A percentile compares a stretch with the other conserved stretches of the same genome.
These are phyloP conservation scores for Clavaria fumosa DNA, from an alignment of 768 basidiomycete genomes.

Conservation along the genomic window DNA sequence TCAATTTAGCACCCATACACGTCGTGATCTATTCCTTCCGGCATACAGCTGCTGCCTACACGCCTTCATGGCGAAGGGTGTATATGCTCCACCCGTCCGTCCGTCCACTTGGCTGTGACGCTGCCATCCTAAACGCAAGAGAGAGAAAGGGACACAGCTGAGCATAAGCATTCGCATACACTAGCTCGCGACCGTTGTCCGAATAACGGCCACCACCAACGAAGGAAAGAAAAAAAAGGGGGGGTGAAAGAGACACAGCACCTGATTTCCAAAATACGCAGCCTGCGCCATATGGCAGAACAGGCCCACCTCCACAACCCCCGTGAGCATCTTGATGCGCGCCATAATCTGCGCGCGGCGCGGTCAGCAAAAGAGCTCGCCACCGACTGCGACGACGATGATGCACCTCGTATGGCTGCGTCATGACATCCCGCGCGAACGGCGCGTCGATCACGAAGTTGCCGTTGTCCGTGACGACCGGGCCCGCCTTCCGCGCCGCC, in stretches of 20 bases:
- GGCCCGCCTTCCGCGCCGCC: slow-evolving; percentile 89
- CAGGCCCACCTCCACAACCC: slow-evolving; percentile 97
- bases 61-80: too few relatives aligned
- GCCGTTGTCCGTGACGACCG: slow-evolving; percentile 92
- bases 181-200: not conserved
- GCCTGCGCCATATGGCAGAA: slow-evolving; percentile 88
- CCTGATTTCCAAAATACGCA: slow-evolving; percentile 92
- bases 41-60: too few relatives aligned
- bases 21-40: too few relatives aligned
- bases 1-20: too few relatives aligned
- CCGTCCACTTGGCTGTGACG: slow-evolving; percentile 43
- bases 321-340: slow-evolving; percentile 86
- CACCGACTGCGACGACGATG: not conserved
- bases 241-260: slow-evolving; percentile 12
- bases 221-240: too few relatives aligned
- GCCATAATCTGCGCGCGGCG: slow-evolving; percentile 71
- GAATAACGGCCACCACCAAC: too few relatives aligned
- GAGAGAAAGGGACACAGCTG: slow-evolving; percentile 1
- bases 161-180: not conserved
- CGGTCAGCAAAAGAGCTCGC: too few relatives aligned
- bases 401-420: slow-evolving; percentile 33
- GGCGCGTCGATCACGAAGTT: slow-evolving; percentile 98
- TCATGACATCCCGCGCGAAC: slow-evolving; percentile 55
- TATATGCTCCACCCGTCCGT: slow-evolving; percentile 30
- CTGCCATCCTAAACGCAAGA: slow-evolving; percentile 43